A percentile compares a stretch with the other conserved stretches of the same genome.
Evolutionary conservation across 2,329 filamentous ascomycete species (phyloP).

Genomic region (Rhytidhysteron rufulum): DNA sequence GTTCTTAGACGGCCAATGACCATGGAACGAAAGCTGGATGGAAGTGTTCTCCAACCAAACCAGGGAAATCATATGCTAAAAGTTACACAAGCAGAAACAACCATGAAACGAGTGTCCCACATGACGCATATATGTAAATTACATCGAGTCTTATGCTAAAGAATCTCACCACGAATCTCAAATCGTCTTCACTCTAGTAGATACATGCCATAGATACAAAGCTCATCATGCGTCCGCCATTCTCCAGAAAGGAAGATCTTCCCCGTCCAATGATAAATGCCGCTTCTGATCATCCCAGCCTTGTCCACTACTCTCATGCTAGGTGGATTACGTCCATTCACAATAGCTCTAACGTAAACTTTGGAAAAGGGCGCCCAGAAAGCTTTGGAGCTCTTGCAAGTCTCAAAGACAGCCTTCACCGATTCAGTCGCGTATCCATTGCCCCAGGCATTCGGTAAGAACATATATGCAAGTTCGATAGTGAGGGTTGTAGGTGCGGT

Average conservation of each 20-base stretch:
- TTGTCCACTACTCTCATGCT: constrained; percentile 31
- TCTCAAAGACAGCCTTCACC: constrained; percentile 18
- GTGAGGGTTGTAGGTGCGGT: constrained; percentile 13
- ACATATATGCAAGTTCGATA: constrained; percentile 15
- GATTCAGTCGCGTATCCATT: constrained; percentile 19
- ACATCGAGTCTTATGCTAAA: too few relatives aligned
- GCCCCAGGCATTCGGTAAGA: constrained; percentile 15
- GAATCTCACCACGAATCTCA: too few relatives aligned
- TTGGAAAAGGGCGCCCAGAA: constrained; percentile 23
- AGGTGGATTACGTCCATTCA: constrained; percentile 25
- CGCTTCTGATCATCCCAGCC: constrained; percentile 19
- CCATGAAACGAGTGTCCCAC: too few relatives aligned
- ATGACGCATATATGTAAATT: too few relatives aligned
- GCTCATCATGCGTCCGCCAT: constrained; percentile 17
- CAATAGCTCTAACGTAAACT: constrained; percentile 27
- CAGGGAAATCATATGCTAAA: too few relatives aligned
- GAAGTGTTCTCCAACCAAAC: too few relatives aligned
- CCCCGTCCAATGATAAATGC: constrained; percentile 23
- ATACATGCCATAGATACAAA: constrained; percentile 25
- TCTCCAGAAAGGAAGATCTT: constrained; percentile 20
- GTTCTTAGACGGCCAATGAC: too few relatives aligned
- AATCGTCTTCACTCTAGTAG: constrained; percentile 8
- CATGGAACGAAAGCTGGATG: too few relatives aligned
- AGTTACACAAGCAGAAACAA: too few relatives aligned
- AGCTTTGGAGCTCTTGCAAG: constrained; percentile 11